Conservation (phyloP, 805 yeast species). For the Saccharomycopsis javanensis region DNA sequence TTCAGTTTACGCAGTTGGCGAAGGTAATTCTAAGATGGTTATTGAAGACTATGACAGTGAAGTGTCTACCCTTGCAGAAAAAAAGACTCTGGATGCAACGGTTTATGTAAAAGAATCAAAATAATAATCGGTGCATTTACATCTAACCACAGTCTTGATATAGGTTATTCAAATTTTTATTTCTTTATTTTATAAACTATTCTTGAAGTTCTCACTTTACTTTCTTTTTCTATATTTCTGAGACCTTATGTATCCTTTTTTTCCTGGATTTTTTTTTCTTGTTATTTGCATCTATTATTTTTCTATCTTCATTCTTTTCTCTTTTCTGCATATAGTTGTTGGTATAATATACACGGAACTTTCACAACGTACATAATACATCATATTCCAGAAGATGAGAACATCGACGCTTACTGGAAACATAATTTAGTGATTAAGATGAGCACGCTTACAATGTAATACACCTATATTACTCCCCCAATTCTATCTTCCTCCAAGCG, state of each 20-base stretch:
- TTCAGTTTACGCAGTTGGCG: neutral
- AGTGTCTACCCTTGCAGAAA: neutral
- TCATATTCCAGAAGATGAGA: too few species aligned
- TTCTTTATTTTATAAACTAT: neutral
- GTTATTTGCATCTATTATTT: neutral
- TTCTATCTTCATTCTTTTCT: too few species aligned
- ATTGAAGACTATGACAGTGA: neutral
- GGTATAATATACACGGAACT: neutral
- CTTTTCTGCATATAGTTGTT: neutral
- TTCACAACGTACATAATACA: neutral
- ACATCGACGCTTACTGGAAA: too few species aligned
- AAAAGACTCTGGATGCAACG: neutral
- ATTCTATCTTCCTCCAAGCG: constrained; percentile 12
- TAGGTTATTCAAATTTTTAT: neutral
- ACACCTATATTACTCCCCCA: constrained; percentile 8
- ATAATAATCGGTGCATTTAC: neutral
- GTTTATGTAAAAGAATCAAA: neutral
- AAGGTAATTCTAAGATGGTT: neutral
- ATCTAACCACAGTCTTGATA: neutral
- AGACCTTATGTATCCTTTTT: neutral
- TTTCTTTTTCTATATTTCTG: neutral
- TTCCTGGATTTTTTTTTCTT: too few species aligned
- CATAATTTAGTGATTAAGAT: too few species aligned
- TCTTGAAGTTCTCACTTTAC: neutral
- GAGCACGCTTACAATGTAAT: neutral